phyloP scores from a whole-genome alignment of 2,329 filamentous ascomycete genomes.

The Botrytis hyacinthi region DNA sequence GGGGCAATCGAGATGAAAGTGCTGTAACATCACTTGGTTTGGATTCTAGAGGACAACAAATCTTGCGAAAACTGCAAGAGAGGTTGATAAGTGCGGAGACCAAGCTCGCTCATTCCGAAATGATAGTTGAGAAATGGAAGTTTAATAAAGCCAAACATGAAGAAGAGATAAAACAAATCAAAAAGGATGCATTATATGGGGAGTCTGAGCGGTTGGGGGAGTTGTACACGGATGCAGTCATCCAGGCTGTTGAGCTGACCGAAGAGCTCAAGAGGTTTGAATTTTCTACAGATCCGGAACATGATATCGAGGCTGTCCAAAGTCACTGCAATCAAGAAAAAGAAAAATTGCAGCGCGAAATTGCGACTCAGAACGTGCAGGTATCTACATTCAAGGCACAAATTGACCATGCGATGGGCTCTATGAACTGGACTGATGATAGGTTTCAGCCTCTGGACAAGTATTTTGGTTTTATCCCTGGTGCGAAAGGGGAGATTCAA shows the following conservation, averaged over 20 bases:
- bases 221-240: background rate
- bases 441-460: background rate
- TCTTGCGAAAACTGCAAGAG: conserved; percentile 4
- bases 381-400: conserved; percentile 1
- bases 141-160: background rate
- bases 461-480: background rate
- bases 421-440: conserved; percentile 1
- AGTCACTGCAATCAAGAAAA: background rate
- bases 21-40: conserved; percentile 4
- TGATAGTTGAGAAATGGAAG: background rate
- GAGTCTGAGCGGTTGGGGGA: background rate
- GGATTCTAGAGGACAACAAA: conserved; percentile 5
- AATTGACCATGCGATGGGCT: conserved; percentile 8
- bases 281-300: background rate
- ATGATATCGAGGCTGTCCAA: background rate
- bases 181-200: conserved; percentile 4
- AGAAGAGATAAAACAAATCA: background rate
- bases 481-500: conserved; percentile 1
- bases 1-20: background rate
- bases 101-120: background rate
- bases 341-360: background rate
- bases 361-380: background rate
- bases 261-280: conserved; percentile 2
- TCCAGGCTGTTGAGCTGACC: background rate
- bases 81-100: background rate